A percentile compares a stretch with the other conserved stretches of the same genome.
Conservation (phyloP, 2,329 filamentous ascomycete genomes). For the Colletotrichum euphorbiae region DNA sequence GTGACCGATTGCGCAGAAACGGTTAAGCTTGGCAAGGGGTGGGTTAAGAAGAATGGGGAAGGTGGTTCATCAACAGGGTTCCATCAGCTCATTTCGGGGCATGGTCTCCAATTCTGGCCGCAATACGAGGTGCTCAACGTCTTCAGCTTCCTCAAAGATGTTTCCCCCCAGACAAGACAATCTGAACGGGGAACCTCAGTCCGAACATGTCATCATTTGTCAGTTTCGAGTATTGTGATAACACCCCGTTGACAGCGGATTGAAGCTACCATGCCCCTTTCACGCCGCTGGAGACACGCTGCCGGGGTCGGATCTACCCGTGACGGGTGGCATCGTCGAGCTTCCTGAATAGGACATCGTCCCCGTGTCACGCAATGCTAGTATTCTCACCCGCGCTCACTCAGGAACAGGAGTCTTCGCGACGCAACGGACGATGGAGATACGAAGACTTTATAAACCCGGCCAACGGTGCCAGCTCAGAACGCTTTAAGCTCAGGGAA, state of each 20-base stretch:
- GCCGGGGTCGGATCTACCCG: slow-evolving; percentile 36
- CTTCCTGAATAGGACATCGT: slow-evolving; percentile 28
- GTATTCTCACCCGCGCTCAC: not conserved
- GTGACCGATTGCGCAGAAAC: slow-evolving; percentile 25
- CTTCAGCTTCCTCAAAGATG: not conserved
- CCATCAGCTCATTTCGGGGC: slow-evolving; percentile 30
- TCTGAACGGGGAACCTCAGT: no score
- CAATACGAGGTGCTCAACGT: not conserved
- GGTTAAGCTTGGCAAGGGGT: slow-evolving; percentile 22
- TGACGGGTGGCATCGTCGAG: slow-evolving; percentile 21
- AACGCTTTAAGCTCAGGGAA: not conserved
- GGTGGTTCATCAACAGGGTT: slow-evolving; percentile 21
- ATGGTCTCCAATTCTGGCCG: not conserved
- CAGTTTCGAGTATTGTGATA: no score
- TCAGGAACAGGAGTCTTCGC: slow-evolving; percentile 25
- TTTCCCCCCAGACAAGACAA: no score
- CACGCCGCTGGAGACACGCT: not conserved
- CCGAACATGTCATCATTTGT: no score
- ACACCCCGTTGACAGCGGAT: not conserved
- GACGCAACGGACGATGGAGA: not conserved
- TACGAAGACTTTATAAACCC: slow-evolving; percentile 7
- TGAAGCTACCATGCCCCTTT: not conserved
- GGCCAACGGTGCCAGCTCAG: not conserved
- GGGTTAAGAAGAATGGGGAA: slow-evolving; percentile 31
- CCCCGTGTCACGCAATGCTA: slow-evolving; percentile 32